These are phyloP conservation scores for Aeschynomene evenia DNA, from an alignment of 306 rosid genomes.

Conservation along the genomic window DNA sequence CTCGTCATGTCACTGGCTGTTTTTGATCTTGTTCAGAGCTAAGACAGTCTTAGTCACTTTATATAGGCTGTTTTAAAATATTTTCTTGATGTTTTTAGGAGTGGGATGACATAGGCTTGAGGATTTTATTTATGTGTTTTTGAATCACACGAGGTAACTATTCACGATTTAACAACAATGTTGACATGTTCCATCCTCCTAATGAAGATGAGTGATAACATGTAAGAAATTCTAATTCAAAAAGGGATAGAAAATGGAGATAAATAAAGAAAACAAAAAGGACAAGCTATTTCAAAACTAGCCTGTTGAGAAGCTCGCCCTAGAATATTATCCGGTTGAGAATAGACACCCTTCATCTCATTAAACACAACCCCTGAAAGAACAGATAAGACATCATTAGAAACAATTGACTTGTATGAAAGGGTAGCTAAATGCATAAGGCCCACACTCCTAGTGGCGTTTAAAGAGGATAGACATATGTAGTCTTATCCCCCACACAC, in stretches of 20 bases:
- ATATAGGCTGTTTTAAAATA: not conserved
- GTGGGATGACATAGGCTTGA: not conserved
- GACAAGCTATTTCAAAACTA: conserved; percentile 35
- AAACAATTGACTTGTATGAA: not conserved
- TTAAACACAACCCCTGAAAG: conserved; percentile 93
- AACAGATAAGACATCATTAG: conserved; percentile 16
- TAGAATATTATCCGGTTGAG: conserved; percentile 92
- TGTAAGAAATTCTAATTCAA: not conserved
- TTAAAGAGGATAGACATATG: too few species aligned
- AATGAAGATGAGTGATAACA: not conserved
- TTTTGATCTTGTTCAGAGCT: not conserved
- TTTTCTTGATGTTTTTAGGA: not conserved
- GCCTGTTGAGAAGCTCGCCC: conserved; percentile 92
- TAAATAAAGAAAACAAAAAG: conserved; percentile 5
- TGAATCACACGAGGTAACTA: not conserved
- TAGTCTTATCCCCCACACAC: too few species aligned
- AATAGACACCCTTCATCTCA: conserved; percentile 99
- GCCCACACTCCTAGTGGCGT: too few species aligned
- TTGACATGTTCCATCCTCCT: conserved; percentile 2
- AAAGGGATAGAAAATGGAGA: not conserved
- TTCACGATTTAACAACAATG: not conserved
- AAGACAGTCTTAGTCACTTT: not conserved
- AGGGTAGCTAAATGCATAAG: too few species aligned
- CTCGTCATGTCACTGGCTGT: not conserved
- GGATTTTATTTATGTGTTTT: not conserved